Evolutionary conservation across 352 stramenopile genomes (phyloP).

Genomic region (Proteromonas lacertae): DNA sequence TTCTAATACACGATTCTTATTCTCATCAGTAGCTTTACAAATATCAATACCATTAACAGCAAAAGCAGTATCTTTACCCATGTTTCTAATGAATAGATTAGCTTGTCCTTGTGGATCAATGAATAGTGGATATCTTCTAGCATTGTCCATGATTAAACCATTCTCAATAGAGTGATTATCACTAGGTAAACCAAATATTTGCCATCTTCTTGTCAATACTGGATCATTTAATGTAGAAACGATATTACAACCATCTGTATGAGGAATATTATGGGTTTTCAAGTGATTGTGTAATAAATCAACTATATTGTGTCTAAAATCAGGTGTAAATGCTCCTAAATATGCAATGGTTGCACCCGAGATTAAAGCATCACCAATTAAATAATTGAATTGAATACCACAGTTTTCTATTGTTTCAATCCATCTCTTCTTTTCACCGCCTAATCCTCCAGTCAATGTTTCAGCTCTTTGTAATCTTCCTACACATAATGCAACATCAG

Average conservation of each 20-base stretch:
- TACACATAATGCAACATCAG: conserved; percentile 42
- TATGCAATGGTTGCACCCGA: conserved; percentile 60
- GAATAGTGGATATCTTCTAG: conserved; percentile 40
- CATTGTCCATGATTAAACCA: conserved; percentile 51
- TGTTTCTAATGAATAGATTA: conserved; percentile 62
- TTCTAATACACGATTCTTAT: conserved; percentile 19
- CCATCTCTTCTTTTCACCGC: conserved; percentile 48
- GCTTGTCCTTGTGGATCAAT: conserved; percentile 62
- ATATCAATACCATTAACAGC: conserved; percentile 28
- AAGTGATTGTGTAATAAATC: conserved; percentile 35
- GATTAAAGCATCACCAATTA: conserved; percentile 54
- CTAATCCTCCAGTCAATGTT: conserved; percentile 45
- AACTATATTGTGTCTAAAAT: conserved; percentile 45
- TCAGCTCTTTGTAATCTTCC: conserved; percentile 27
- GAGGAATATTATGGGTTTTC: conserved; percentile 23
- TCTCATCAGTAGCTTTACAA: conserved; percentile 54
- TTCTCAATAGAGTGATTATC: conserved; percentile 59
- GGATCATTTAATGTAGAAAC: conserved; percentile 46
- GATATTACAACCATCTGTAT: conserved; percentile 37
- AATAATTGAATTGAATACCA: conserved; percentile 29
- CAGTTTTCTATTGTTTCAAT: conserved; percentile 36
- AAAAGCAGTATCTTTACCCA: conserved; percentile 27
- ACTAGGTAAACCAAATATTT: conserved; percentile 45
- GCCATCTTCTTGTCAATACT: conserved; percentile 45
- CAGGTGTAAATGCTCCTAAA: conserved; percentile 50